Conservation (phyloP, 768 basidiomycete genomes). For the Pleurotus citrinopileatus region DNA sequence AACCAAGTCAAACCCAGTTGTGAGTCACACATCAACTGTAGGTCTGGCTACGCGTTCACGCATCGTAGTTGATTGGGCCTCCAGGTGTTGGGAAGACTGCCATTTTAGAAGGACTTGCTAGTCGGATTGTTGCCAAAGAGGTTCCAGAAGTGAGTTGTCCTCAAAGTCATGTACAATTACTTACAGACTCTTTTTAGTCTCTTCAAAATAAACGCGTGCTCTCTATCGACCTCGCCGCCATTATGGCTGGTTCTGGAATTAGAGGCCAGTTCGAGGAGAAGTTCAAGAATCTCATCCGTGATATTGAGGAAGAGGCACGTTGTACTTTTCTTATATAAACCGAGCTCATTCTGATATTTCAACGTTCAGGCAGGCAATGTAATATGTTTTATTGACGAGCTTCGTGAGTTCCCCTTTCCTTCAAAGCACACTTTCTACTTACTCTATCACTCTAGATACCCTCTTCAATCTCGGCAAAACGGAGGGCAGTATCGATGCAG, state of each 20-base stretch:
- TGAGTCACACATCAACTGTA: conserved; percentile 27
- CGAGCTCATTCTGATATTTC: conserved; percentile 9
- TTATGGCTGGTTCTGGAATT: conserved; percentile 89
- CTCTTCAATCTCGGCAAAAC: conserved; percentile 88
- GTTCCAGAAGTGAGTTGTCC: conserved; percentile 75
- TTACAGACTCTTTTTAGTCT: too few species aligned
- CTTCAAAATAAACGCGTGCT: conserved; percentile 86
- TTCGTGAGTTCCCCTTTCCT: conserved; percentile 54
- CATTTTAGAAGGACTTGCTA: conserved; percentile 86
- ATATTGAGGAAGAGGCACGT: conserved; percentile 80
- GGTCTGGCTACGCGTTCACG: background rate
- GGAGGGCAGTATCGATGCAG: conserved; percentile 90
- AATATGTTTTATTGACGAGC: conserved; percentile 94
- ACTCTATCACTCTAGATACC: conserved; percentile 46
- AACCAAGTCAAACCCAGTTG: conserved; percentile 92
- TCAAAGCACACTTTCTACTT: background rate
- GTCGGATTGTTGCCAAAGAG: conserved; percentile 82
- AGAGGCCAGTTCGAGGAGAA: conserved; percentile 93
- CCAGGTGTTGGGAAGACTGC: conserved; percentile 95
- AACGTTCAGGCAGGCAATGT: conserved; percentile 59
- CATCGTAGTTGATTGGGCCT: conserved; percentile 66
- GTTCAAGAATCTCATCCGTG: conserved; percentile 85
- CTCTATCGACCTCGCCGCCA: conserved; percentile 77
- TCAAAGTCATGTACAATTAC: too few species aligned
- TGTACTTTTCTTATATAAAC: conserved; percentile 13